These are phyloP conservation scores for Cerioporus squamosus DNA, from an alignment of 1,284 basidiomycete species.

Conservation along the genomic window DNA sequence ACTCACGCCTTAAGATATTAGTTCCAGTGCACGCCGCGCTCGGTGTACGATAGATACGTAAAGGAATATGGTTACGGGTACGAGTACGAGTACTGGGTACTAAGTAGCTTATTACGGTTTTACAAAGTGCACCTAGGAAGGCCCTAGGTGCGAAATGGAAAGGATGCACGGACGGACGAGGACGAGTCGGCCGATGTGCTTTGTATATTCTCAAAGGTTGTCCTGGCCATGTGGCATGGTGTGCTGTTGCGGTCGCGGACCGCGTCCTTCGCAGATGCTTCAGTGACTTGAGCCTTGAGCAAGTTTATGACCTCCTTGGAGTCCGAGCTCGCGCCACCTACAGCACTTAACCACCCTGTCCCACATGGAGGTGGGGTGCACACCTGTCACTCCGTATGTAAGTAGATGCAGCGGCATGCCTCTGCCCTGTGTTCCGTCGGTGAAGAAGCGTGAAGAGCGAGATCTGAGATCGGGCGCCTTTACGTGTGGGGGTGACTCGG, in stretches of 20 bases:
- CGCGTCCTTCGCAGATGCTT: too few species aligned
- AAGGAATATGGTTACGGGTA: conserved; percentile 3
- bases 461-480: conserved; percentile 7
- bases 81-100: conserved; percentile 10
- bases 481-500: conserved; percentile 24
- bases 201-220: background rate
- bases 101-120: background rate
- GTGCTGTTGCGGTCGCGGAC: too few species aligned
- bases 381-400: too few species aligned
- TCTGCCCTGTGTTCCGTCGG: background rate
- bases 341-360: too few species aligned
- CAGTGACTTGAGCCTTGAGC: too few species aligned
- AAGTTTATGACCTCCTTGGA: too few species aligned
- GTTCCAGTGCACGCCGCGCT: background rate
- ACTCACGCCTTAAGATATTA: conserved; percentile 9
- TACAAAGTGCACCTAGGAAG: background rate
- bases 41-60: conserved; percentile 12
- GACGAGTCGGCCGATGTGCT: background rate
- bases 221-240: too few species aligned
- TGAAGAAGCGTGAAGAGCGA: background rate
- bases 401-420: too few species aligned
- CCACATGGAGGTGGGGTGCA: too few species aligned
- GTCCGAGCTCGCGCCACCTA: too few species aligned
- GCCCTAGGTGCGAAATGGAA: background rate
- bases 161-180: background rate